Evolutionary conservation across 106 monocot genomes (phyloP).

Genomic region (Hemerocallis citrina): DNA sequence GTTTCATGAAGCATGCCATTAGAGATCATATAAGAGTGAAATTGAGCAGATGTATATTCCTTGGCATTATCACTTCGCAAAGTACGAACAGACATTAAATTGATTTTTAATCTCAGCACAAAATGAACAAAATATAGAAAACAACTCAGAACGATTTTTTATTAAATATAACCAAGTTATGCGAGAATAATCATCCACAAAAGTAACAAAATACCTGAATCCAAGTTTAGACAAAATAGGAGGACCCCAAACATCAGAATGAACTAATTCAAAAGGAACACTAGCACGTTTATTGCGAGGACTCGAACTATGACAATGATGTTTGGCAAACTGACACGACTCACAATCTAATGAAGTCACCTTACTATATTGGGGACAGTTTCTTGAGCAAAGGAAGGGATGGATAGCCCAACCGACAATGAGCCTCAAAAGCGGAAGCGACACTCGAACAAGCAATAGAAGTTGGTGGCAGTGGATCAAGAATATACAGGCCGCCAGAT

Average conservation of each 20-base stretch:
- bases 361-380: neutral
- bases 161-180: too few relatives aligned
- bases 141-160: too few relatives aligned
- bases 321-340: neutral
- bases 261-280: neutral
- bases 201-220: too few relatives aligned
- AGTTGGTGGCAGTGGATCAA: neutral
- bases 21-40: too few relatives aligned
- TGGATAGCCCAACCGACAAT: conserved; percentile 4
- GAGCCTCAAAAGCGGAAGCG: neutral
- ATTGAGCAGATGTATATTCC: neutral
- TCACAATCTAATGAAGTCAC: neutral
- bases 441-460: neutral
- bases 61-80: neutral
- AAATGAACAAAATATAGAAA: too few relatives aligned
- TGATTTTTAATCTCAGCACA: neutral
- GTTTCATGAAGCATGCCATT: neutral
- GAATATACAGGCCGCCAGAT: conserved; percentile 1
- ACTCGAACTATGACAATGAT: neutral
- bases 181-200: too few relatives aligned
- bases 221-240: too few relatives aligned
- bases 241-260: too few relatives aligned
- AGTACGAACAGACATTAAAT: neutral
- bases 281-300: neutral
- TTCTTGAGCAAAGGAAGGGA: neutral